Evolutionary conservation across 768 basidiomycete genomes (phyloP).

Genomic region (Agrocybe praecox): DNA sequence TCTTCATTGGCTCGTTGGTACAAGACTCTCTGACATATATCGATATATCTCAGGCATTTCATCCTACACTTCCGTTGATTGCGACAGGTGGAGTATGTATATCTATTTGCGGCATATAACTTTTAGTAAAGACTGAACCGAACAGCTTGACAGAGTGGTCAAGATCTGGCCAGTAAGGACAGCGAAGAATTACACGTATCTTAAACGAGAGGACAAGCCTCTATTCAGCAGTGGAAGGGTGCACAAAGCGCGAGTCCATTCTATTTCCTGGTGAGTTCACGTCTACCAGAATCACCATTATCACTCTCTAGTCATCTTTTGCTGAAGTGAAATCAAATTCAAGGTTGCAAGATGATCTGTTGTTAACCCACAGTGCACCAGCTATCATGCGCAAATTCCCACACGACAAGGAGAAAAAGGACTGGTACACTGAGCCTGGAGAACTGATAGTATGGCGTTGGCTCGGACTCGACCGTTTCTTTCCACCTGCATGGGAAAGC

Average conservation of each 20-base stretch:
- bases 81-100: slow-evolving; percentile 76
- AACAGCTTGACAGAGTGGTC: slow-evolving; percentile 69
- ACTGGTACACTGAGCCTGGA: slow-evolving; percentile 44
- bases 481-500: slow-evolving; percentile 43
- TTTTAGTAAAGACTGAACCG: background rate
- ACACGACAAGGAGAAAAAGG: slow-evolving; percentile 22
- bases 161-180: slow-evolving; percentile 73
- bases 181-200: slow-evolving; percentile 34
- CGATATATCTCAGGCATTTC: slow-evolving; percentile 58
- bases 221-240: slow-evolving; percentile 69
- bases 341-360: slow-evolving; percentile 61
- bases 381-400: slow-evolving; percentile 42
- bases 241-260: slow-evolving; percentile 66
- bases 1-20: slow-evolving; percentile 2
- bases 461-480: slow-evolving; percentile 67
- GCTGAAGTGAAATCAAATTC: background rate
- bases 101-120: background rate
- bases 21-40: background rate
- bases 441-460: slow-evolving; percentile 67
- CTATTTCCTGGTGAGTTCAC: slow-evolving; percentile 59
- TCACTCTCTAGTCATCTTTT: background rate
- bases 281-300: background rate
- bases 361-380: slow-evolving; percentile 56
- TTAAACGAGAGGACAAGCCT: slow-evolving; percentile 74
- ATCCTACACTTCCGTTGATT: slow-evolving; percentile 61